Base-by-base conservation (phyloP, 2,329 filamentous ascomycete genomes). In the Ploettnerulaceae sp. region DNA sequence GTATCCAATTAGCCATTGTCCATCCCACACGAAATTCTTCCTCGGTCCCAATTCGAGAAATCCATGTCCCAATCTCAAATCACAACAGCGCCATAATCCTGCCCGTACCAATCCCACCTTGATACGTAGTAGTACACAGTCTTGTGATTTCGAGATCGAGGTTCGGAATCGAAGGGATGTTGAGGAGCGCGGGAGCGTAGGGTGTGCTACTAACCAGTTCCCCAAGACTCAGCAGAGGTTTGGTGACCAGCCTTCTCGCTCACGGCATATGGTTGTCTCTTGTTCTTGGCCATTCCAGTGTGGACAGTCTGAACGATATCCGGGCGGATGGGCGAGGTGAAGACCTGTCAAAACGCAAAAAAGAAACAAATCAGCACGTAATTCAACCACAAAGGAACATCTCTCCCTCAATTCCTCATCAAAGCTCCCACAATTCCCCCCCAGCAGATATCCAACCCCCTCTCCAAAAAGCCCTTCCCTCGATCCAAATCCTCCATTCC, bases 171-270 rank as follows among this genome's bases (percentile, higher is more conserved):
- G 17, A 3, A 3, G 21, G 31, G 31, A 28, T 28, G 25, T 28
- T 28, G 25, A 28, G 25, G 25, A 7, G 25, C 12, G 7, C 7
- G 7, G 7, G 25, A 7, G 25, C 25, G 31, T 15, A 44, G n/a
- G 18, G 43, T n/a, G n/a, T n/a, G n/a, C 52, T 58, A 85, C 86
- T 75, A 72, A 94, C 89, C 91, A 78, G 91, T 97, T 84, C 91
- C 91, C 93, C 93, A 98, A 63, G 94, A 98, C 82, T 98, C 93
- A 71, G 93, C 93, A 75, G 89, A 95, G 71, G 93, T 98, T 81
- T 98, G 93, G 79, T 98, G 93, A 79, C 93, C 93, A 70, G 93
- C 93, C 87, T 98, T 98, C 86, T 97, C 91, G 85, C 89, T 95
- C 81, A 98, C 93, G 68, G 93, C 83, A 75, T 98, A 98, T 65